Conservation (phyloP, 2,329 filamentous ascomycete genomes). For the Dothidotthia symphoricarpi region DNA sequence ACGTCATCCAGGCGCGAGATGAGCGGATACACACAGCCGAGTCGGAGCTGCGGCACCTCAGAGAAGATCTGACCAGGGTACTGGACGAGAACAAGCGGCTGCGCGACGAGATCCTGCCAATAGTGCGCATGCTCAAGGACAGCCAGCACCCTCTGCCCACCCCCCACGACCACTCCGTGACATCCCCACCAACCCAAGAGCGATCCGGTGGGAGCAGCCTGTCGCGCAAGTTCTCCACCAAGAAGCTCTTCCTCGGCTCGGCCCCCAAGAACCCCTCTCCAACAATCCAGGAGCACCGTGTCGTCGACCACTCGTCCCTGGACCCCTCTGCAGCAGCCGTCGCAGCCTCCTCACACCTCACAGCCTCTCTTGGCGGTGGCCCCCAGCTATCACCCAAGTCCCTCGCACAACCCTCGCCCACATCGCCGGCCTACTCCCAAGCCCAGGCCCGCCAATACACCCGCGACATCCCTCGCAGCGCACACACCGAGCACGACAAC, state of each 20-base stretch:
- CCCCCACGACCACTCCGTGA: slow-evolving; percentile 40
- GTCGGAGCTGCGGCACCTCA: slow-evolving; percentile 75
- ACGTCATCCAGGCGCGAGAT: slow-evolving; percentile 84
- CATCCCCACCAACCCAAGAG: slow-evolving; percentile 38
- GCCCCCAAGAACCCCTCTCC: slow-evolving; percentile 53
- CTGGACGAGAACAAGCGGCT: slow-evolving; percentile 83
- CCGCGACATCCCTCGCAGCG: slow-evolving; percentile 32
- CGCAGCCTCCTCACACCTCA: slow-evolving; percentile 52
- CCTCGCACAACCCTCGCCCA: slow-evolving; percentile 49
- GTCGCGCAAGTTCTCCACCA: slow-evolving; percentile 54
- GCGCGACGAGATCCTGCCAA: slow-evolving; percentile 86
- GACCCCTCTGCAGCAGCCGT: slow-evolving; percentile 53
- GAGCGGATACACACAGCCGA: slow-evolving; percentile 84
- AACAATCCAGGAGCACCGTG: slow-evolving; percentile 48
- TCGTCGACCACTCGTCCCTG: slow-evolving; percentile 45
- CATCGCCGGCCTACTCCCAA: slow-evolving; percentile 50
- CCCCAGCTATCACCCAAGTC: slow-evolving; percentile 44
- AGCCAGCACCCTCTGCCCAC: slow-evolving; percentile 74
- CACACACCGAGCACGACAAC: slow-evolving; percentile 33
- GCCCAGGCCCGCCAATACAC: slow-evolving; percentile 32
- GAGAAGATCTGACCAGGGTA: slow-evolving; percentile 49
- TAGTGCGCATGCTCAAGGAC: slow-evolving; percentile 88
- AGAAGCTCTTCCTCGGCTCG: slow-evolving; percentile 52
- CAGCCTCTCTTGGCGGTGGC: slow-evolving; percentile 47
- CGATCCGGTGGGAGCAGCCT: slow-evolving; percentile 46